Evolutionary conservation across 768 basidiomycete genomes (phyloP), one percentile per base, ranked within the genome.

Genomic region (Jaapia argillacea): DNA sequence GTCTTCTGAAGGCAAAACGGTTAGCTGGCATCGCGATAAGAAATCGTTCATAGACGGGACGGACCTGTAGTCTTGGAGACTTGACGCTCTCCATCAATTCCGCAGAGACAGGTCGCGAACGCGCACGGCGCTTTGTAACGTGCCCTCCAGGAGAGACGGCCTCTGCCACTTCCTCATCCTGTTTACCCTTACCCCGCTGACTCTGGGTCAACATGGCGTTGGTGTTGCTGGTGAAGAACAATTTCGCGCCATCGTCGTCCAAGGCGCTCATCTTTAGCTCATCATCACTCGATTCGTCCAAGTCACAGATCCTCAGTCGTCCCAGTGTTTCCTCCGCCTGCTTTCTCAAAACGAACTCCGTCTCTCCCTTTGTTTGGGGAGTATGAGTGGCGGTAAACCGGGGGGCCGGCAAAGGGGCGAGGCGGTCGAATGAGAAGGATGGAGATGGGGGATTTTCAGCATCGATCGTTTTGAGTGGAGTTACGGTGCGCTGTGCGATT

Each of bases 121-220:
- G 76, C 1, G 84, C 85, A 7, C 85, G 75, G 44, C 84, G 71
- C 59, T 88, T 87, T 28, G 69, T 72, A 44, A 88, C 66, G 58
- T 85, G 85, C 0, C 84, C 85, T 10, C 81, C 82, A 2, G 85
- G 85, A 0, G 84, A 87, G 45, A 86, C 68, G 1, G 76, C 77
- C 48, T 79, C 81, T 2, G 68, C 77, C 24, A 81, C 76, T 54
- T 83, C 80, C 47, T 75, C 72, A 28, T 65, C 63, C 20, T 60
- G 54, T 41, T 64, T 75, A 1, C 63, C 68, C 46, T 69, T 71
- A 40, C 42, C 41, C 7, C 44, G 39, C 16, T 16, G 42, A 5
- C 23, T 44, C 35, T 37, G 36, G 12, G 31, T 33, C 50, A 46
- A 18, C 46, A 50, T 46, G 41, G 54, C 47, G 12, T 46, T 45